Base-by-base conservation (phyloP, 345 rosid genomes). In the Abelmoschus esculentus region DNA sequence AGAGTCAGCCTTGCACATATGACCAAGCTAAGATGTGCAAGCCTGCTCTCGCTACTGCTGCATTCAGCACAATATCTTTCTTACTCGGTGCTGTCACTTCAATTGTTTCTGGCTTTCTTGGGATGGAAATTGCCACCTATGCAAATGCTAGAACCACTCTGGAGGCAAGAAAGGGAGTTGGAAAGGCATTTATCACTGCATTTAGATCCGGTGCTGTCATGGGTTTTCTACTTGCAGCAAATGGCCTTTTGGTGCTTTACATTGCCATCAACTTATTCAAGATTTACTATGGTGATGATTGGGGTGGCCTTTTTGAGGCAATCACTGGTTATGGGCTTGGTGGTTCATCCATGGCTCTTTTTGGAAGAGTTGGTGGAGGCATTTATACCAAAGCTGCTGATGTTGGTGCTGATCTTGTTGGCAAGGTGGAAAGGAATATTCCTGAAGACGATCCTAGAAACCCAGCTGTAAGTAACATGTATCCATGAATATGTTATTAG, bases 321-420 rank as follows among this genome's bases (percentile, higher is more conserved):
- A 89, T 89, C 32, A 89, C 91, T 78, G 95, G 91, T 59, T 89
- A 89, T 76, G 91, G 95, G 34, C 91, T 89, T 68, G 95, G 95
- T 63, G 95, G 95, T 69, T 89, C 95, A 66, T 89, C 95, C 66
- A 89, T 89, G 91, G 91, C 95, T 53, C 86, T 89, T 28, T 86
- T 89, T 66, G 91, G 91, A 19, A 85, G 91, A 82, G 95, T 89
- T 74, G 95, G 53, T 47, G 53, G 53, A 47, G 53, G 53, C n/a
- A 47, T 47, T 17, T 47, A 32, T 32, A 32, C 36, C 3, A 32
- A 32, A 32, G 36, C 36, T 32, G 36, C 36, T 32, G 36, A 32
- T 32, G 36, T 32, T 32, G 36, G 36, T 32, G 36, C 36, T 32
- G 36, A 32, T 32, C 36, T 32, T 32, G 36, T 32, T 32, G 36